Percentiles rank a stretch among this genome's conserved stretches.
Conservation (phyloP, 1,284 basidiomycete genomes). For the Xerocomus minutiporus region DNA sequence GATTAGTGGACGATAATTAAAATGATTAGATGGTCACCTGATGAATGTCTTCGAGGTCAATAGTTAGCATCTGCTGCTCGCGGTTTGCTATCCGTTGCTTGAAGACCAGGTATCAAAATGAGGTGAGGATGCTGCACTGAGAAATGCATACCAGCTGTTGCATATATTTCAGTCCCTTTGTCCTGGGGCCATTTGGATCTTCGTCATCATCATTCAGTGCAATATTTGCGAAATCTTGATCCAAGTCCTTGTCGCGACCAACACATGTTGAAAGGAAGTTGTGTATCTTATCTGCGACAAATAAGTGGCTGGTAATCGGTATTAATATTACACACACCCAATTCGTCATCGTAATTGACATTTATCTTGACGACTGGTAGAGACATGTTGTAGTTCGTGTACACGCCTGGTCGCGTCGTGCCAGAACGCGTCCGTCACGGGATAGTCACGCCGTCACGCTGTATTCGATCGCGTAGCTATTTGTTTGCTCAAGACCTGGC, state of each 20-base stretch:
- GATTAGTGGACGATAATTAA: background rate
- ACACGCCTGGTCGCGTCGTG: conserved; percentile 4
- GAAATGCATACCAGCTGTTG: conserved; percentile 69
- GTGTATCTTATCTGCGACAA: conserved; percentile 55
- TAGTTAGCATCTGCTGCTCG: conserved; percentile 78
- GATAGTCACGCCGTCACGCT: conserved; percentile 16
- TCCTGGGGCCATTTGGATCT: conserved; percentile 35
- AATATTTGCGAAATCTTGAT: conserved; percentile 65
- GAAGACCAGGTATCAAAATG: conserved; percentile 23
- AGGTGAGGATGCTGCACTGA: conserved; percentile 25
- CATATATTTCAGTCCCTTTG: conserved; percentile 76
- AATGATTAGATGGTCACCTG: conserved; percentile 41
- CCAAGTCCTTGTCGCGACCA: conserved; percentile 62
- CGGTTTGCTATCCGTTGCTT: conserved; percentile 93
- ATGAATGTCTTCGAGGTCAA: conserved; percentile 79
- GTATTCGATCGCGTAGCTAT: no score
- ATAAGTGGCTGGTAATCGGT: conserved; percentile 34
- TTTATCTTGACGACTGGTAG: conserved; percentile 42
- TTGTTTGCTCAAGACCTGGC: no score
- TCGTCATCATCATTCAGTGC: conserved; percentile 54
- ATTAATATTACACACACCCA: conserved; percentile 33
- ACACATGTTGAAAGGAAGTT: conserved; percentile 68
- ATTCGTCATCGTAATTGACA: conserved; percentile 47
- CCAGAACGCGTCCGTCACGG: conserved; percentile 27
- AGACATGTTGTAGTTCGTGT: conserved; percentile 39